Conservation (phyloP, 129 eudicot genomes). For the Ambrosia trifida region DNA sequence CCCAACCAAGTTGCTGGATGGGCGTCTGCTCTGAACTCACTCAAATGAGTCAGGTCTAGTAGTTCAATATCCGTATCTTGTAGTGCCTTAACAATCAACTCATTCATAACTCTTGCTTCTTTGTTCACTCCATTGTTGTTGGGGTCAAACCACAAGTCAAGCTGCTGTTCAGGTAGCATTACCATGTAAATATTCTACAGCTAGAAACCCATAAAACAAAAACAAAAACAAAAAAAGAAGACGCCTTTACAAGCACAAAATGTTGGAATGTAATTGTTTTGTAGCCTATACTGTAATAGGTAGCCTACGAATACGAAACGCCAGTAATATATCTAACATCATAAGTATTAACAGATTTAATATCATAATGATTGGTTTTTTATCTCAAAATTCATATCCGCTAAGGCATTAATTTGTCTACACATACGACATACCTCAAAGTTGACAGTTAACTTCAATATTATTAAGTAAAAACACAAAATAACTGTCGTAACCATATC, state of each 20-base stretch:
- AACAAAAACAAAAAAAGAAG: no score
- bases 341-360: not conserved
- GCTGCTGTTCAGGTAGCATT: conserved; percentile 61
- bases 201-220: not conserved
- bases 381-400: not conserved
- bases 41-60: conserved; percentile 77
- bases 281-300: not conserved
- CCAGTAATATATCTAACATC: no score
- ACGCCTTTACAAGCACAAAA: no score
- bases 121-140: conserved; percentile 85
- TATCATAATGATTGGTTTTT: not conserved
- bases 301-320: not conserved
- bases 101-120: conserved; percentile 76
- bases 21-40: conserved; percentile 91
- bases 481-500: no score
- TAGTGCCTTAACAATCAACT: conserved; percentile 45
- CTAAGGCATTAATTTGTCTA: not conserved
- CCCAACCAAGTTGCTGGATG: conserved; percentile 97
- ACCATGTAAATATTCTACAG: conserved; percentile 7
- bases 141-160: conserved; percentile 97
- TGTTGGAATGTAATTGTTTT: no score
- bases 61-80: conserved; percentile 53
- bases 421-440: conserved; percentile 20
- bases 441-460: conserved; percentile 1
- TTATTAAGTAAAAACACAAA: not conserved